Evolutionary conservation across 2,329 filamentous ascomycete genomes (phyloP).

Genomic region (Trichophaea hybrida): DNA sequence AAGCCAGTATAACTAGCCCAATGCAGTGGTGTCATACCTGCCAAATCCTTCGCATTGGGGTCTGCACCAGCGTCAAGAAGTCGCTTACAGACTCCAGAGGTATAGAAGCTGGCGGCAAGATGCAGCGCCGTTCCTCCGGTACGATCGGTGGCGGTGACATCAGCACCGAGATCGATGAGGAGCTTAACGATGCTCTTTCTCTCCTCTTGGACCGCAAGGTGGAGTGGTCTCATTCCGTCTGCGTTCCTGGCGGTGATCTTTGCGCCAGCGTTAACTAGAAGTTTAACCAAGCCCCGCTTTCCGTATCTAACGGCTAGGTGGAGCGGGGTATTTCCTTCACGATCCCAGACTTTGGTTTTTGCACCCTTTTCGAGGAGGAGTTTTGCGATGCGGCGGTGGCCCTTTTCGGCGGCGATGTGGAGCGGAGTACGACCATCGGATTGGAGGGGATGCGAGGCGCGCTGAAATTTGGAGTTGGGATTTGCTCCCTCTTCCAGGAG

Average conservation of each 20-base stretch:
- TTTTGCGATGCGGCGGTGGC: constrained; percentile 12
- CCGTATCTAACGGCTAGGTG: background rate
- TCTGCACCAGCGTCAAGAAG: constrained; percentile 1
- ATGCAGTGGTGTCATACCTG: background rate
- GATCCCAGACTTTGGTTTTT: background rate
- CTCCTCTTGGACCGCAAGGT: constrained; percentile 15
- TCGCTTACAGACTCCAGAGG: background rate
- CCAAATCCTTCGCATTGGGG: background rate
- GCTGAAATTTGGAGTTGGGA: background rate
- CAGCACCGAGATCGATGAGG: constrained; percentile 14
- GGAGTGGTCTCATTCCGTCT: constrained; percentile 26
- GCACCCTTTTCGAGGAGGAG: constrained; percentile 6
- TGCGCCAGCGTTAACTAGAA: background rate
- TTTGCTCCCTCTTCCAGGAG: background rate
- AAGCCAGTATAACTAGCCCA: background rate
- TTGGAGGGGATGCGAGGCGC: background rate
- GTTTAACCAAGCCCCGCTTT: background rate
- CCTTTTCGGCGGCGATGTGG: constrained; percentile 11
- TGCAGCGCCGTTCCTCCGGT: constrained; percentile 17
- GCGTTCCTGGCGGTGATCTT: constrained; percentile 16
- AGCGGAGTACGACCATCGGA: constrained; percentile 9
- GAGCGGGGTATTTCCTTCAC: constrained; percentile 5
- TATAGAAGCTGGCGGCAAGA: constrained; percentile 1
- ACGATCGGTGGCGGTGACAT: constrained; percentile 10
- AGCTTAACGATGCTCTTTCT: constrained; percentile 4